Evolutionary conservation across 306 rosid species (phyloP).

Genomic region (Cyamopsis tetragonoloba): DNA sequence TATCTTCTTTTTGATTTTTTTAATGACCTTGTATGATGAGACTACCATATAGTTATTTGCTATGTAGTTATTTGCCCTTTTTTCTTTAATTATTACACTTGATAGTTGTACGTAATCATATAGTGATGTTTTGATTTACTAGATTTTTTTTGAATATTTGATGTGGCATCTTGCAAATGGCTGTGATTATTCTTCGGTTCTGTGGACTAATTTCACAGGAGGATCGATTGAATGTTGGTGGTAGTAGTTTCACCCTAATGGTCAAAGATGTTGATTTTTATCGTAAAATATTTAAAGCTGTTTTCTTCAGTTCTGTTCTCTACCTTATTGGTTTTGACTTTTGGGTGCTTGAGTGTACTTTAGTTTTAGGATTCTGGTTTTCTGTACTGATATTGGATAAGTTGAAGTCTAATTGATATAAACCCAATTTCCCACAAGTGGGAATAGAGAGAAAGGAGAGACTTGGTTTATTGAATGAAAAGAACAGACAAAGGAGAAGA

Average conservation of each 20-base stretch:
- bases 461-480: too few species aligned
- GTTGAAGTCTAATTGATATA: too few species aligned
- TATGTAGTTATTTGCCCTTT: not conserved
- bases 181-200: not conserved
- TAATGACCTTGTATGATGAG: not conserved
- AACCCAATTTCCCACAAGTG: too few species aligned
- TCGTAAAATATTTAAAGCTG: not conserved
- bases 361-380: not conserved
- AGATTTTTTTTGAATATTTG: slow-evolving; percentile 2
- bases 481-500: too few species aligned
- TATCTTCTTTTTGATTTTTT: not conserved
- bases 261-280: not conserved
- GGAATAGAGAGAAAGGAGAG: too few species aligned
- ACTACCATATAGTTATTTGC: not conserved
- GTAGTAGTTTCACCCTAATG: not conserved
- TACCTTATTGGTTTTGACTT: not conserved
- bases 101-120: not conserved
- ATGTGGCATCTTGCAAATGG: slow-evolving; percentile 13
- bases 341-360: not conserved
- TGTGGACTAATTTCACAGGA: too few species aligned
- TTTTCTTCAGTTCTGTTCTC: too few species aligned
- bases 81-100: not conserved
- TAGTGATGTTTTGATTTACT: not conserved
- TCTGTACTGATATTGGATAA: not conserved
- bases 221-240: too few species aligned